Percentiles rank a stretch among this genome's conserved stretches.
These are phyloP conservation scores for Sarcodon aspratus DNA, from an alignment of 768 basidiomycete species.

Conservation along the genomic window DNA sequence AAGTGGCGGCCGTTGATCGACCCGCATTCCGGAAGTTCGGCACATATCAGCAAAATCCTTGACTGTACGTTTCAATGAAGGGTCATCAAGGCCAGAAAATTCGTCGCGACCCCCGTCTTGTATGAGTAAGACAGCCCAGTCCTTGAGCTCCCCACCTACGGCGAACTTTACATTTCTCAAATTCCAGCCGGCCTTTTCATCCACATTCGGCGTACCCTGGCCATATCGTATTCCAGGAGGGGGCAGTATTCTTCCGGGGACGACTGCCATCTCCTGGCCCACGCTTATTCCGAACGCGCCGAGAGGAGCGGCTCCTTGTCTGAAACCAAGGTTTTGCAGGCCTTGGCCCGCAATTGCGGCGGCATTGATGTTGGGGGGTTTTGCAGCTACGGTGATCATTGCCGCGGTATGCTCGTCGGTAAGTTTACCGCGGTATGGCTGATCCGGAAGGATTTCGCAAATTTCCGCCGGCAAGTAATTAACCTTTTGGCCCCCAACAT, in stretches of 20 bases:
- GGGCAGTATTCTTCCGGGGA: slow-evolving; percentile 39
- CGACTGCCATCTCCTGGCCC: slow-evolving; percentile 39
- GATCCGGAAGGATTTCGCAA: slow-evolving; percentile 32
- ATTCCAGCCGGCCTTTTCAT: slow-evolving; percentile 42
- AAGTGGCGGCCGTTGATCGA: slow-evolving; percentile 25
- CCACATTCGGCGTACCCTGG: slow-evolving; percentile 20
- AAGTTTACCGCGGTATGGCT: slow-evolving; percentile 39
- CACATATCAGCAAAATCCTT: slow-evolving; percentile 56
- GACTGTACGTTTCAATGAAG: slow-evolving; percentile 33
- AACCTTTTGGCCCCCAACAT: slow-evolving; percentile 33
- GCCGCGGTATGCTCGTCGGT: slow-evolving; percentile 37
- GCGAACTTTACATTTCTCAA: slow-evolving; percentile 50
- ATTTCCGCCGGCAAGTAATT: slow-evolving; percentile 35
- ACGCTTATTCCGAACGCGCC: slow-evolving; percentile 33
- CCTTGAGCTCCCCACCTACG: slow-evolving; percentile 38
- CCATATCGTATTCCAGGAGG: slow-evolving; percentile 31
- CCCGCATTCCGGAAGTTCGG: slow-evolving; percentile 45
- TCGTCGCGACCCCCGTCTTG: slow-evolving; percentile 53
- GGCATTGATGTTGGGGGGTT: slow-evolving; percentile 37
- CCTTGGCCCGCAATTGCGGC: slow-evolving; percentile 31
- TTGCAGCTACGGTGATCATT: slow-evolving; percentile 40
- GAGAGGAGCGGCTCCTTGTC: slow-evolving; percentile 19
- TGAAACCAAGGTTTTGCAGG: slow-evolving; percentile 30
- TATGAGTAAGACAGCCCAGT: slow-evolving; percentile 64
- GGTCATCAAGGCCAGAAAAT: slow-evolving; percentile 43